Evolutionary conservation across 495 filamentous ascomycete species (phyloP).

Genomic region (Neurospora africana): DNA sequence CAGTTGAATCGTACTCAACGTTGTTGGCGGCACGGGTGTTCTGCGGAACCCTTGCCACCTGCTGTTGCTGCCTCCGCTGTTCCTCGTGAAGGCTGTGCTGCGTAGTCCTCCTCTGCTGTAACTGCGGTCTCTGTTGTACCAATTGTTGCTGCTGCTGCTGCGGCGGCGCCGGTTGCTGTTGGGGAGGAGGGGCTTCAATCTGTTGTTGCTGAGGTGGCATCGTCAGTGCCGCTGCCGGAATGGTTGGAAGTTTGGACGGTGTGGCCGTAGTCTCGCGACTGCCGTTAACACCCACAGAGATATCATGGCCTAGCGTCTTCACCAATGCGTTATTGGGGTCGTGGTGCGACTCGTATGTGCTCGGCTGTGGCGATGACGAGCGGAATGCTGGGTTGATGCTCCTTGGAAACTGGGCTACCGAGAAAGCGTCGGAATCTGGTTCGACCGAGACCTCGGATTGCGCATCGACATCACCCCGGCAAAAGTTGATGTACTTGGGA

Average conservation of each 20-base stretch:
- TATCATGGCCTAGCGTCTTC: conserved; percentile 46
- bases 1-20: conserved; percentile 43
- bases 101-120: neutral
- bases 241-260: conserved; percentile 35
- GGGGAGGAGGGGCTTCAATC: neutral
- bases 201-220: neutral
- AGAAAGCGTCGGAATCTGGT: conserved; percentile 69
- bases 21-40: conserved; percentile 5
- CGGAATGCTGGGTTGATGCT: conserved; percentile 92
- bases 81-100: conserved; percentile 1
- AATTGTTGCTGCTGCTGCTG: conserved; percentile 7
- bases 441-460: conserved; percentile 58
- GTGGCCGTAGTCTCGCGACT: conserved; percentile 45
- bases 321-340: conserved; percentile 64
- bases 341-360: conserved; percentile 80
- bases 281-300: conserved; percentile 1
- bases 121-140: conserved; percentile 6
- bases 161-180: conserved; percentile 1
- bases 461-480: conserved; percentile 77
- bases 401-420: conserved; percentile 88
- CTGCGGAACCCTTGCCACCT: conserved; percentile 4
- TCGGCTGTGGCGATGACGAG: conserved; percentile 71
- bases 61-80: conserved; percentile 5
- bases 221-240: conserved; percentile 5
- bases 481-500: conserved; percentile 98